Percentiles rank a stretch among this genome's conserved stretches.
These are phyloP conservation scores for Penicillium tannophilum DNA, from an alignment of 495 filamentous ascomycete species.

Conservation along the genomic window DNA sequence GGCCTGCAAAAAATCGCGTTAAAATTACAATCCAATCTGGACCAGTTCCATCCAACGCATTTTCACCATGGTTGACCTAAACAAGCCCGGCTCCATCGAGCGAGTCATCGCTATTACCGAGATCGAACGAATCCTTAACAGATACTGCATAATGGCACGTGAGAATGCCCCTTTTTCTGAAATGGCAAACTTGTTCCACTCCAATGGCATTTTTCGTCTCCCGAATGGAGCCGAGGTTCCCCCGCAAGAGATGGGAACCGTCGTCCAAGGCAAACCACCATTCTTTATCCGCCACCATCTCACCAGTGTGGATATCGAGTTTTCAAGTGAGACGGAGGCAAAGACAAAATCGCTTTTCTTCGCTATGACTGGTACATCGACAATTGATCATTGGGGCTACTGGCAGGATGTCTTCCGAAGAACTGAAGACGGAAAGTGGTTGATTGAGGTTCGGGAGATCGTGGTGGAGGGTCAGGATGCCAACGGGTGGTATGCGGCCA, in stretches of 20 bases:
- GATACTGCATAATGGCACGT: background rate
- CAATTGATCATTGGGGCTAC: background rate
- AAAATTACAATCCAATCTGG: background rate
- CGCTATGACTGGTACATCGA: background rate
- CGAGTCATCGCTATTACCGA: background rate
- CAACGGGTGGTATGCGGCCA: background rate
- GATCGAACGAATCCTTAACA: background rate
- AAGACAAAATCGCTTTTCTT: background rate
- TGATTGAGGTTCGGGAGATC: background rate
- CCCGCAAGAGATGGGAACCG: background rate
- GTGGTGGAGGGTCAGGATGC: background rate
- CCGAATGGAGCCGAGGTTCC: background rate
- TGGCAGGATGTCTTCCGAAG: background rate
- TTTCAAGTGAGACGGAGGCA: background rate
- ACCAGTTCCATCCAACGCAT: background rate
- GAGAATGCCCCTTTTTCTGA: background rate
- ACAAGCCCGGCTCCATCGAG: background rate
- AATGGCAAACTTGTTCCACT: background rate
- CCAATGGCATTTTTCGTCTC: background rate
- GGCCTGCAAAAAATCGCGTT: background rate
- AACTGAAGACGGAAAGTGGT: background rate
- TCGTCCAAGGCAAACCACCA: background rate
- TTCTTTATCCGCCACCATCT: background rate
- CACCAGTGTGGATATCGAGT: background rate
- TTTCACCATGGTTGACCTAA: background rate